A percentile compares a stretch with the other conserved stretches of the same genome.
Conservation (phyloP, 1,284 basidiomycete species). For the Cronartium ribicola region DNA sequence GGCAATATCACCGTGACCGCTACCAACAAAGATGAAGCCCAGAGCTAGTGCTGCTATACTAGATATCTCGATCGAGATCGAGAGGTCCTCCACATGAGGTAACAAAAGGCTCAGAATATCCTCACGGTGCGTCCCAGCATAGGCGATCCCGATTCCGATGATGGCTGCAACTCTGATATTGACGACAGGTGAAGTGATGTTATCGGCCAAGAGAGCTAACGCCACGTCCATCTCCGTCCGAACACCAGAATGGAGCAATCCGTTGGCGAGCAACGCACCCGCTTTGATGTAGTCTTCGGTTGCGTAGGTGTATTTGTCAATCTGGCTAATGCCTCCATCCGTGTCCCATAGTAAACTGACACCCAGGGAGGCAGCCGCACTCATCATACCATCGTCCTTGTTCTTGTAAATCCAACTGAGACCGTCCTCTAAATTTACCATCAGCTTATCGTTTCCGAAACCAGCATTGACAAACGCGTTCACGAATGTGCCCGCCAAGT, state of each 20-base stretch:
- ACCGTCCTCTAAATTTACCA: slow-evolving; percentile 92
- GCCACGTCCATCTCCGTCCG: slow-evolving; percentile 92
- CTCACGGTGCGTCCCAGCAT: slow-evolving; percentile 84
- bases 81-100: slow-evolving; percentile 76
- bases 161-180: slow-evolving; percentile 82
- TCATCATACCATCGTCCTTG: slow-evolving; percentile 95
- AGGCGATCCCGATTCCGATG: slow-evolving; percentile 76
- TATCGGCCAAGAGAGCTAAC: slow-evolving; percentile 82
- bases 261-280: slow-evolving; percentile 89
- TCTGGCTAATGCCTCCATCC: slow-evolving; percentile 81
- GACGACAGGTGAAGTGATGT: slow-evolving; percentile 81
- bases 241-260: slow-evolving; percentile 83
- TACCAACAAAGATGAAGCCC: slow-evolving; percentile 93
- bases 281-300: slow-evolving; percentile 97
- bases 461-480: slow-evolving; percentile 99
- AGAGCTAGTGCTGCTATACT: slow-evolving; percentile 80
- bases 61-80: slow-evolving; percentile 80
- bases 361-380: slow-evolving; percentile 88
- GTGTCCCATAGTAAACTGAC: slow-evolving; percentile 94
- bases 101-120: slow-evolving; percentile 74
- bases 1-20: slow-evolving; percentile 88
- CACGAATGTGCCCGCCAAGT: slow-evolving; percentile 93
- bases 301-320: slow-evolving; percentile 98
- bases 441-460: slow-evolving; percentile 96
- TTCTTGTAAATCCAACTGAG: slow-evolving; percentile 99